Percentiles rank a stretch among this genome's conserved stretches.
Conservation (phyloP, 2,329 filamentous ascomycete species). For the Ceratocystis papillata region DNA sequence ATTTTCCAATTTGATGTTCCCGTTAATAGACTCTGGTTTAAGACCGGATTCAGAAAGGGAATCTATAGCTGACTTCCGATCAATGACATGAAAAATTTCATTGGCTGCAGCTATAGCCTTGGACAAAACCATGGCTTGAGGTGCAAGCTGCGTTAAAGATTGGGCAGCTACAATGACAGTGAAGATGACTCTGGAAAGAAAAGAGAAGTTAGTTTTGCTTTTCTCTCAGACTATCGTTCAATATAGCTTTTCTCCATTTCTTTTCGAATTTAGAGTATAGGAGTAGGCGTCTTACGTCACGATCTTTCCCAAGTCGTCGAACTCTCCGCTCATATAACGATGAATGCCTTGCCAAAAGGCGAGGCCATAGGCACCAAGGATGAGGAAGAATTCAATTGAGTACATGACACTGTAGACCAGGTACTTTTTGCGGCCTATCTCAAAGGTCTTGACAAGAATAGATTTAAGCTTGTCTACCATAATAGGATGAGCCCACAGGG, state of each 20-base stretch:
- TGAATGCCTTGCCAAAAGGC: slow-evolving; percentile 44
- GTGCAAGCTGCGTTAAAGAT: slow-evolving; percentile 39
- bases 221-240: background rate
- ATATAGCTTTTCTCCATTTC: background rate
- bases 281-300: slow-evolving; percentile 34
- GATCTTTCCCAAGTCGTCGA: slow-evolving; percentile 37
- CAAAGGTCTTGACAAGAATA: slow-evolving; percentile 35
- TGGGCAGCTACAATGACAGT: slow-evolving; percentile 39
- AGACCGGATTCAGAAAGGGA: slow-evolving; percentile 34
- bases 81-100: slow-evolving; percentile 40
- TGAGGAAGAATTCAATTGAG: slow-evolving; percentile 38
- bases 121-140: slow-evolving; percentile 37
- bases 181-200: slow-evolving; percentile 35
- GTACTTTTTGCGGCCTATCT: slow-evolving; percentile 37
- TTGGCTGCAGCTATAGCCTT: slow-evolving; percentile 39
- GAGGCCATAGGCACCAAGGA: slow-evolving; percentile 39
- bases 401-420: slow-evolving; percentile 37
- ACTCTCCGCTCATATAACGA: slow-evolving; percentile 38
- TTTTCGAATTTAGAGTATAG: background rate
- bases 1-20: slow-evolving; percentile 39
- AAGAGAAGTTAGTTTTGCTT: background rate
- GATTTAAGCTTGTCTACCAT: slow-evolving; percentile 35
- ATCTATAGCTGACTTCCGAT: slow-evolving; percentile 37
- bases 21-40: slow-evolving; percentile 28
- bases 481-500: slow-evolving; percentile 40